Conservation (phyloP, 306 rosid genomes). For the Gleditsia sinensis region DNA sequence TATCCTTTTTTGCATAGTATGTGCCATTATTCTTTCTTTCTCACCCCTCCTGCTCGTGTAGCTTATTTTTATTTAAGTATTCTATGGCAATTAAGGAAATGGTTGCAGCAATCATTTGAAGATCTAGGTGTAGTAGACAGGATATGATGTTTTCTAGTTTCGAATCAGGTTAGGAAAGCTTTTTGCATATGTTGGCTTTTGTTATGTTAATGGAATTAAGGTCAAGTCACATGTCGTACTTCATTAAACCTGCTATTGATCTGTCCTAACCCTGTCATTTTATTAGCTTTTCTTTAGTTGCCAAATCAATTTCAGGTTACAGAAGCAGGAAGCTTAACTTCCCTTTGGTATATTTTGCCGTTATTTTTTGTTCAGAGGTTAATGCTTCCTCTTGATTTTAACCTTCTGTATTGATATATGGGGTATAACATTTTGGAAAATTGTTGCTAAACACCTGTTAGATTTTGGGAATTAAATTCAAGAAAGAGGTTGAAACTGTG, state of each 20-base stretch:
- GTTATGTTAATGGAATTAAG: not conserved
- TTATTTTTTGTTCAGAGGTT: not conserved
- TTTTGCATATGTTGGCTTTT: not conserved
- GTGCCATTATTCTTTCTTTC: not conserved
- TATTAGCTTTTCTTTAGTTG: not conserved
- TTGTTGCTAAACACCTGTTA: not conserved
- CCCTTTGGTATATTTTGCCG: not conserved
- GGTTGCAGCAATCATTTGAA: not conserved
- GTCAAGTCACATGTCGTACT: not conserved
- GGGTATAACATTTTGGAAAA: slow-evolving; percentile 18
- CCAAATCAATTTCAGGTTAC: not conserved
- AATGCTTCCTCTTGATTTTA: not conserved
- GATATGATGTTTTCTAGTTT: not conserved
- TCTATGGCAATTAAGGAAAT: not conserved
- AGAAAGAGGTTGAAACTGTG: not conserved
- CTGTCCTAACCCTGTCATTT: not conserved
- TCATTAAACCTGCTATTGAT: not conserved
- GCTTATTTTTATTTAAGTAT: not conserved
- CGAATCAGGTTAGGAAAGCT: not conserved
- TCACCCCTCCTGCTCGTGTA: not conserved
- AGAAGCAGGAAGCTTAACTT: not conserved
- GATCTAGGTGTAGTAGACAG: not conserved
- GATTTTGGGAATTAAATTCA: not conserved
- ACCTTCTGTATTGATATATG: not conserved
- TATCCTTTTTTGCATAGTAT: not conserved